Conservation (phyloP, 2,329 filamentous ascomycete species). For the Elsinoe necatrix region DNA sequence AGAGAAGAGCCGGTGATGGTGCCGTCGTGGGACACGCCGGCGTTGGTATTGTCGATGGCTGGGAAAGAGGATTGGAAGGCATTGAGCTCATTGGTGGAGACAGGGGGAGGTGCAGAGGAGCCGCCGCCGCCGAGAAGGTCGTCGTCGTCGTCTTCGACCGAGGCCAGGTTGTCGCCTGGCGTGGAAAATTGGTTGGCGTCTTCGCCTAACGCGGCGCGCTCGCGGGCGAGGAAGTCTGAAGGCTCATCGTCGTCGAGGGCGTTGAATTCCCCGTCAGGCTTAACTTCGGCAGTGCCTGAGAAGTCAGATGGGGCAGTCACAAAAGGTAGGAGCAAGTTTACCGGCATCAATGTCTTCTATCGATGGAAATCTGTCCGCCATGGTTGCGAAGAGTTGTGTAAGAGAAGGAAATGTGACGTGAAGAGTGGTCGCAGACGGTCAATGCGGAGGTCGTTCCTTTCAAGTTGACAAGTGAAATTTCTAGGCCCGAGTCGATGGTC, state of each 20-base stretch:
- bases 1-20: slow-evolving; percentile 65
- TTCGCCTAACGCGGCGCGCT: slow-evolving; percentile 82
- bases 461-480: background rate
- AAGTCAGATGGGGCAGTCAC: slow-evolving; percentile 17
- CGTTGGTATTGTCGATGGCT: slow-evolving; percentile 64
- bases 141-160: slow-evolving; percentile 56
- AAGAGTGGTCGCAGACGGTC: background rate
- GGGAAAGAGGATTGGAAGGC: slow-evolving; percentile 88
- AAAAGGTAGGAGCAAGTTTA: slow-evolving; percentile 26
- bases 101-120: slow-evolving; percentile 34
- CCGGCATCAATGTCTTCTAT: slow-evolving; percentile 46
- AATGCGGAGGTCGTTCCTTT: background rate
- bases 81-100: slow-evolving; percentile 40
- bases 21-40: slow-evolving; percentile 65
- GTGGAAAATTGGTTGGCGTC: slow-evolving; percentile 87
- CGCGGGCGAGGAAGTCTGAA: slow-evolving; percentile 83
- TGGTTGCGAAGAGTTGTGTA: slow-evolving; percentile 20
- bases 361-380: slow-evolving; percentile 47
- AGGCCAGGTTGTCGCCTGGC: slow-evolving; percentile 58
- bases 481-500: background rate
- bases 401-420: background rate
- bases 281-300: slow-evolving; percentile 59
- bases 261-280: slow-evolving; percentile 42
- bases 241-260: slow-evolving; percentile 51
- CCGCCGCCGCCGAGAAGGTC: slow-evolving; percentile 55